Percentiles rank a stretch among this genome's conserved stretches.
Conservation (phyloP, 768 basidiomycete species). For the Boletus tomentosulus region DNA sequence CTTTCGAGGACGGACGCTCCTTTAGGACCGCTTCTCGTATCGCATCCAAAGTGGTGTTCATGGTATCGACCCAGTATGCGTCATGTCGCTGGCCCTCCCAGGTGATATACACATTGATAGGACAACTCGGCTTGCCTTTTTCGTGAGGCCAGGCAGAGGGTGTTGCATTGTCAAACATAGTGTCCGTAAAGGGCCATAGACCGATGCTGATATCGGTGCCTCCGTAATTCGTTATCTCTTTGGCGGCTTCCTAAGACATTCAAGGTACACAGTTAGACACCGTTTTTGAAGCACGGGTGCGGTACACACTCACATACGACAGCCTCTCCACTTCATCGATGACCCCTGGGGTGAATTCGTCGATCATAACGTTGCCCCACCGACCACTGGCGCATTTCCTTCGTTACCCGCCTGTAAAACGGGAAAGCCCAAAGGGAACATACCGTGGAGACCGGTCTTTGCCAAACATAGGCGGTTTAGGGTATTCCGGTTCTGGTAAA, state of each 20-base stretch:
- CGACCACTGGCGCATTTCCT: background rate
- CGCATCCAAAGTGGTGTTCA: background rate
- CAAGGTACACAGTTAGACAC: background rate
- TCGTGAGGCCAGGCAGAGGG: slow-evolving; percentile 16
- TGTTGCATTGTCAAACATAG: slow-evolving; percentile 12
- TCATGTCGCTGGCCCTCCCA: slow-evolving; percentile 16
- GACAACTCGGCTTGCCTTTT: slow-evolving; percentile 9
- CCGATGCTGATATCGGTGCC: slow-evolving; percentile 4
- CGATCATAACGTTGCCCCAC: slow-evolving; percentile 11
- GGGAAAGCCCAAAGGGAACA: background rate
- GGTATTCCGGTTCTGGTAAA: background rate
- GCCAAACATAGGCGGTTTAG: background rate
- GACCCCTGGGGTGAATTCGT: slow-evolving; percentile 2
- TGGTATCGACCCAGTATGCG: slow-evolving; percentile 5
- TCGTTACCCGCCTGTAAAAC: background rate
- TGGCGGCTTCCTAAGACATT: background rate
- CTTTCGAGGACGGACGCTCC: background rate
- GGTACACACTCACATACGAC: background rate
- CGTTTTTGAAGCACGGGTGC: background rate
- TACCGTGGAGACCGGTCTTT: background rate
- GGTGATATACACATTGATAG: slow-evolving; percentile 7
- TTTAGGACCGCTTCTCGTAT: background rate
- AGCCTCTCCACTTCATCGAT: background rate
- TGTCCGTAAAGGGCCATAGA: slow-evolving; percentile 12
- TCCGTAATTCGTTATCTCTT: background rate